These are phyloP conservation scores for Linnemannia exigua DNA, from an alignment of 192 early-diverging fungal genomes.

Conservation along the genomic window DNA sequence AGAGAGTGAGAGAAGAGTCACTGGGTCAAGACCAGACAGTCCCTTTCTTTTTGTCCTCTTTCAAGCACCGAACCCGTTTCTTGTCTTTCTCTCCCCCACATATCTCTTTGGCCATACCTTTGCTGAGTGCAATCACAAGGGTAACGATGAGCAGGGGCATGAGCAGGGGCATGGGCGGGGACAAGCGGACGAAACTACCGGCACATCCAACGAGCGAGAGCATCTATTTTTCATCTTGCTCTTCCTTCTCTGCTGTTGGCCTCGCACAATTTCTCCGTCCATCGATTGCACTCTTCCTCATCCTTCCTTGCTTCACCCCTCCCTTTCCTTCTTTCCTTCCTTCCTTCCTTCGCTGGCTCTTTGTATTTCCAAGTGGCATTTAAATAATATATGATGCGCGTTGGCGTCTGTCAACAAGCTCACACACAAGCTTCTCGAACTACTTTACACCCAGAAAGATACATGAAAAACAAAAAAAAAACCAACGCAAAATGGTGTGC, in stretches of 20 bases:
- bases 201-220: no score
- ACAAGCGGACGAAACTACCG: no score
- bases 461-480: not conserved
- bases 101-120: not conserved
- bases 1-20: not conserved
- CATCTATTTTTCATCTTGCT: no score
- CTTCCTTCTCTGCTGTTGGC: not conserved
- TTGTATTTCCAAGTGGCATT: not conserved
- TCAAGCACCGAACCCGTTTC: not conserved
- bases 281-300: no score
- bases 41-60: not conserved
- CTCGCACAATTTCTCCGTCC: not conserved
- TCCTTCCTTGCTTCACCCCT: not conserved
- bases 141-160: not conserved
- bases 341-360: not conserved
- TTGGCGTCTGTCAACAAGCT: not conserved
- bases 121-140: not conserved
- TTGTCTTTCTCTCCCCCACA: not conserved
- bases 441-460: not conserved
- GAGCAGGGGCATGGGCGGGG: not conserved
- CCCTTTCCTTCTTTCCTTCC: not conserved
- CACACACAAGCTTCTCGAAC: not conserved
- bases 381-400: no score
- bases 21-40: not conserved
- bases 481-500: not conserved